Evolutionary conservation across 2,329 filamentous ascomycete genomes (phyloP).

Genomic region (Colletotrichum sp.): DNA sequence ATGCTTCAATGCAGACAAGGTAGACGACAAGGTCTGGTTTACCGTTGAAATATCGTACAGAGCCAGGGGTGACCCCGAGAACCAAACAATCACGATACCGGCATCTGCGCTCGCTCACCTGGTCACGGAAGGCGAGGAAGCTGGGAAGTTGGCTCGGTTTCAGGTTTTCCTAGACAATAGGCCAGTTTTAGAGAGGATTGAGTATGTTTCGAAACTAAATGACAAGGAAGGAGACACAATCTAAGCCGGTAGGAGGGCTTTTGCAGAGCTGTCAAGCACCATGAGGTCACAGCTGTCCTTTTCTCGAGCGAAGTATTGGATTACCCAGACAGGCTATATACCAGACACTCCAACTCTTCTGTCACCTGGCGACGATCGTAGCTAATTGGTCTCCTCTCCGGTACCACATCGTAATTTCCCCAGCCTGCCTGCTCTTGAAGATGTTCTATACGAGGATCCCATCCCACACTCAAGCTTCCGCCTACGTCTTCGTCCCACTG

Average conservation of each 20-base stretch:
- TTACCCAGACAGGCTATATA: not conserved
- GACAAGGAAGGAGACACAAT: not conserved
- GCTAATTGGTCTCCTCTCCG: not conserved
- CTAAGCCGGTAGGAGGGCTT: not conserved
- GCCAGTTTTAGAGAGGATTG: not conserved
- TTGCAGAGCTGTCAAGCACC: not conserved
- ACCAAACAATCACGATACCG: not conserved
- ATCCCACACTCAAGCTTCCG: not conserved
- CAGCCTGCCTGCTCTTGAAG: not conserved
- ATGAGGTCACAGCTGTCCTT: not conserved
- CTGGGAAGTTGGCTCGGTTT: not conserved
- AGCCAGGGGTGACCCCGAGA: not conserved
- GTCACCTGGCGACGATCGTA: not conserved
- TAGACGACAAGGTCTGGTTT: not conserved
- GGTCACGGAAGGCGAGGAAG: not conserved
- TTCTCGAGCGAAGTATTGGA: not conserved
- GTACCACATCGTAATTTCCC: not conserved
- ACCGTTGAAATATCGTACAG: not conserved
- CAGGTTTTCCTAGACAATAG: not conserved
- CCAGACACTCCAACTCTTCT: not conserved
- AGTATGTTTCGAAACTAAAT: not conserved
- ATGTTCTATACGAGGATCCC: not conserved
- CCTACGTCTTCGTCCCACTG: not conserved
- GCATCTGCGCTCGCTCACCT: not conserved
- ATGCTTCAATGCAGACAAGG: not conserved